Conservation (phyloP, 305 asterid genomes). For the Fraxinus baroniana region DNA sequence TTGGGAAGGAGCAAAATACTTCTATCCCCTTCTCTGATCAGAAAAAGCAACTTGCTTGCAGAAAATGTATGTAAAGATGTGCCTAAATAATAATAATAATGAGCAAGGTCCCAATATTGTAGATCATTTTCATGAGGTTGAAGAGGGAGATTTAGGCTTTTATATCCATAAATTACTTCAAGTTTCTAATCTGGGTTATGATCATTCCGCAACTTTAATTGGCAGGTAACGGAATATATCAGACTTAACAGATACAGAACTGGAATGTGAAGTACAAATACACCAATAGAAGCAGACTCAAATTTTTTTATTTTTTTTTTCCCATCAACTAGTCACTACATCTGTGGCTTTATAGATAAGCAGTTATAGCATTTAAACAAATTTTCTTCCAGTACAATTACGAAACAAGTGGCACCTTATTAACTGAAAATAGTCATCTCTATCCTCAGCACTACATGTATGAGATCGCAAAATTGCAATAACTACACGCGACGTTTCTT, state of each 20-base stretch:
- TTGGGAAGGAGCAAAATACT: not conserved
- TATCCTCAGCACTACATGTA: constrained; percentile 15
- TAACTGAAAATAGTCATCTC: constrained; percentile 35
- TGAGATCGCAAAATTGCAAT: not conserved
- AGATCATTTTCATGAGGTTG: not conserved
- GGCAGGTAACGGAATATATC: not conserved
- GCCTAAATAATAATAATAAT: not conserved
- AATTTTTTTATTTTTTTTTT: not conserved
- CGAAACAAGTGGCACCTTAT: constrained; percentile 14
- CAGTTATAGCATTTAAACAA: constrained; percentile 1
- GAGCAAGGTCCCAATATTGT: not conserved
- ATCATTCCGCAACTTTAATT: not conserved
- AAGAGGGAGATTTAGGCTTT: not conserved
- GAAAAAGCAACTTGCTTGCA: not conserved
- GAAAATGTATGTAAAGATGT: not conserved
- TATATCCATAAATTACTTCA: not conserved
- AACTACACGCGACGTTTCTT: constrained; percentile 71
- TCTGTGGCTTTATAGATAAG: constrained; percentile 11
- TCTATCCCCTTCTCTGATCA: not conserved
- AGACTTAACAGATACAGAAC: not conserved
- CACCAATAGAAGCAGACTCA: not conserved
- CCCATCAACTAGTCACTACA: constrained; percentile 16
- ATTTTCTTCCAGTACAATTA: not conserved
- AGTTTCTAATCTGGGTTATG: not conserved
- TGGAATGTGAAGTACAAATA: not conserved